Evolutionary conservation across 176 grass and related monocot species (phyloP), one percentile per base, ranked within the genome.

Genomic region (Coix lacrymajobi): DNA sequence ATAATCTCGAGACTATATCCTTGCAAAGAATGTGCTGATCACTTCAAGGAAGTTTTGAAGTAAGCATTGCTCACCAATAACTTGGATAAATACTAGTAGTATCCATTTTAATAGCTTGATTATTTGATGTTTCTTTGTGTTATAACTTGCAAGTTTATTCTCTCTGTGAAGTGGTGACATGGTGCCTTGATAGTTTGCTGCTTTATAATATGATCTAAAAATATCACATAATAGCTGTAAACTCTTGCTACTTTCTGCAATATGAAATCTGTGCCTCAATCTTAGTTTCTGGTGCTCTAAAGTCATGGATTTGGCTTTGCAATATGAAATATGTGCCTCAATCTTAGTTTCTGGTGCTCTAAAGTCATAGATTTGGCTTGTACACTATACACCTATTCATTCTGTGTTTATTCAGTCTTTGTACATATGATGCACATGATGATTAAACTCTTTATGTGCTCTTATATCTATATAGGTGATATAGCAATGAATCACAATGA

Each of bases 41-140:
- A 99, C 94, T 96, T 99, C 83, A 93, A 94, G 78, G 91, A 96
- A 90, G 84, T 99, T 70, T 83, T 99, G 77, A 96, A 92, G 93
- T 99, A 95, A 98, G 96, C 69, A 76, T 67, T 74, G 28, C 33
- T 65, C 31, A 80, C 61, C 51, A n/a, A 36, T 16, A 67, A 77
- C 54, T 77, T 72, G 34, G 8, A 78, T 66, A 77, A 64, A 72
- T 45, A 11, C 54, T 58, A 43, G 0, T 24, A 36, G 3, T 46
- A 0, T 61, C 67, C 51, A 54, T 90, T 69, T 58, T 29, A 41
- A 38, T 72, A 33, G 13, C 77, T 75, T 25, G 16, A 71, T 82
- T 73, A 11, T 20, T 28, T 54, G 38, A 24, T 83, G 26, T 0
- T 37, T 71, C 66, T 73, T 15, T 49, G 64, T 66, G 39, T 43